Evolutionary conservation across 208 protist genomes (phyloP), one percentile per base, ranked within the genome.

Genomic region (Crithidia thermophila): DNA sequence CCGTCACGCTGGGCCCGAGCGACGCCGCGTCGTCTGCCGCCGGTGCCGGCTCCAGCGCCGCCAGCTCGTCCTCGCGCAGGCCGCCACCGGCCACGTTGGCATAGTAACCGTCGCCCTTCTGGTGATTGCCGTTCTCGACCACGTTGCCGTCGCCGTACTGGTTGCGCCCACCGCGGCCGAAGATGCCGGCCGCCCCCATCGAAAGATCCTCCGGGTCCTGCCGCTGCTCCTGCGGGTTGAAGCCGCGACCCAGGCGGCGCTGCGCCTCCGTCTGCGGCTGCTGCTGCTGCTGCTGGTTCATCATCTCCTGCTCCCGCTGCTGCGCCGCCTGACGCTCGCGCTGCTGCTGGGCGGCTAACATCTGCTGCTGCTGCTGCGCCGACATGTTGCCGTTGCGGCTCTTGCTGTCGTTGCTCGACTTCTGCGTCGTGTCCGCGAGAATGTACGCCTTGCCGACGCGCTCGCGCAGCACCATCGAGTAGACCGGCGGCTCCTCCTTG

Each of bases 401-500:
- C 59, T 42, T 31, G 31, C 46, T 55, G 6, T 67, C 70, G 18
- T 66, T 66, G 47, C 42, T 66, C 25, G 39, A 47, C 49, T 63
- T 63, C 42, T 49, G 57, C 18, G 47, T 10, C 10, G 59, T 59
- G 31, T 79, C 68, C 13, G 61, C 45, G 25, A 73, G 21, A 11
- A 64, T 50, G 65, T 73, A 78, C 16, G 60, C 67, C 64, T 55
- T 66, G 37, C 79, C 79, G 18, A 71, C 58, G 10, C 70, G 65
- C 74, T 85, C 79, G 62, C 79, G 79, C 52, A 80, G 21, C 62
- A 85, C 79, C 71, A 85, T 67, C 28, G 50, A 25, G 53, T 73
- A 43, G 27, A 85, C 2, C 30, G 68, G 78, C 27, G 64, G 60
- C 30, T 60, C 53, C 58, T 67, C 53, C 49, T 62, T 69, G 42